Conservation (phyloP, 345 rosid species). For the Lumnitzera racemosa region DNA sequence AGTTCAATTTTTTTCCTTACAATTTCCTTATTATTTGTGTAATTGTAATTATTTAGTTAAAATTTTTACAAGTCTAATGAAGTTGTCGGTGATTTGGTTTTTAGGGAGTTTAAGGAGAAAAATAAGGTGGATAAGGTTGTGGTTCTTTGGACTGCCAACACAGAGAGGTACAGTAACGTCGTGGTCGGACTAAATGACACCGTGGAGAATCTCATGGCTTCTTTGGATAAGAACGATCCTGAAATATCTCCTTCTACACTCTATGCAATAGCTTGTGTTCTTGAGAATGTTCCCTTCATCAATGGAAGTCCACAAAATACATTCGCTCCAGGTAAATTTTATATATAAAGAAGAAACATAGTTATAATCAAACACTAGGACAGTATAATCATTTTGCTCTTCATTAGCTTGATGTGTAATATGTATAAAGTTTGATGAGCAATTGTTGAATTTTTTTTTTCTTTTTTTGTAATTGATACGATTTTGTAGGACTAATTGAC, state of each 20-base stretch:
- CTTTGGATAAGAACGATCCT: conserved; percentile 72
- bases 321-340: conserved; percentile 71
- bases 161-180: conserved; percentile 92
- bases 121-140: conserved; percentile 82
- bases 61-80: no score
- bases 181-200: conserved; percentile 86
- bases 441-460: no score
- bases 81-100: neutral
- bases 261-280: conserved; percentile 81
- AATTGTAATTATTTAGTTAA: no score
- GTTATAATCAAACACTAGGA: no score
- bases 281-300: conserved; percentile 86
- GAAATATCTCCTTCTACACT: conserved; percentile 97
- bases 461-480: no score
- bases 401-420: no score
- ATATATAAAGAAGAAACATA: no score
- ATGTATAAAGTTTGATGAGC: no score
- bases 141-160: conserved; percentile 98
- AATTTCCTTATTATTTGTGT: no score
- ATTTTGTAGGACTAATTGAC: conserved; percentile 65
- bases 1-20: no score
- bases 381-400: no score
- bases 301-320: conserved; percentile 99
- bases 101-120: conserved; percentile 83
- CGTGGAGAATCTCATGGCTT: conserved; percentile 72